Evolutionary conservation across 2,329 filamentous ascomycete genomes (phyloP).

Genomic region (Xylariaceae sp.): DNA sequence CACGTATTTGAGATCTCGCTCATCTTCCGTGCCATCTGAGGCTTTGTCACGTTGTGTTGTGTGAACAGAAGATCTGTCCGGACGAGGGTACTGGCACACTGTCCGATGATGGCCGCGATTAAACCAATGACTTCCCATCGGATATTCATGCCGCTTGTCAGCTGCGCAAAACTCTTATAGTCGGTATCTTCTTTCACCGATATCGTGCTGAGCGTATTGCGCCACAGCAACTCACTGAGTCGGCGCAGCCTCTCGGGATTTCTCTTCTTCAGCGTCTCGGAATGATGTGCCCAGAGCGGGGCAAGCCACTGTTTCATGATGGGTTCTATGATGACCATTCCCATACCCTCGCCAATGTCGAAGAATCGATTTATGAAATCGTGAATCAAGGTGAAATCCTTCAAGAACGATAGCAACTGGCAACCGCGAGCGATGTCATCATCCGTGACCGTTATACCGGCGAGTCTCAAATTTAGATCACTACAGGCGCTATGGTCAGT

Average conservation of each 20-base stretch:
- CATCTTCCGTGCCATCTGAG: conserved; percentile 28
- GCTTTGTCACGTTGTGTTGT: conserved; percentile 25
- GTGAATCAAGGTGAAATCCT: conserved; percentile 27
- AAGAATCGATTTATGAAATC: conserved; percentile 28
- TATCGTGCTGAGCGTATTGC: conserved; percentile 31
- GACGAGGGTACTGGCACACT: conserved; percentile 25
- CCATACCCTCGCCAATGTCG: conserved; percentile 27
- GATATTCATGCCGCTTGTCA: conserved; percentile 29
- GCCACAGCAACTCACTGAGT: conserved; percentile 32
- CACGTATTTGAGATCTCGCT: conserved; percentile 27
- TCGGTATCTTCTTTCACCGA: conserved; percentile 27
- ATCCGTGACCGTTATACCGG: conserved; percentile 26
- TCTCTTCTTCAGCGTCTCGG: conserved; percentile 27
- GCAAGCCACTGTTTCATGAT: conserved; percentile 34
- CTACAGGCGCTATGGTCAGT: no score
- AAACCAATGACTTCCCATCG: conserved; percentile 35
- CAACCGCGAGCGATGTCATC: conserved; percentile 31
- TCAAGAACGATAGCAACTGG: conserved; percentile 31
- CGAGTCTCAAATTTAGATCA: conserved; percentile 19
- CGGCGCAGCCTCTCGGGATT: conserved; percentile 31
- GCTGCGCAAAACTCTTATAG: conserved; percentile 26
- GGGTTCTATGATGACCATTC: conserved; percentile 24
- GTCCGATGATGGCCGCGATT: conserved; percentile 28
- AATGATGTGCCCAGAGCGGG: conserved; percentile 27
- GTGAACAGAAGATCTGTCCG: conserved; percentile 26